A percentile compares a stretch with the other conserved stretches of the same genome.
Conservation (phyloP, 106 monocot species). For the Allium cepa region DNA sequence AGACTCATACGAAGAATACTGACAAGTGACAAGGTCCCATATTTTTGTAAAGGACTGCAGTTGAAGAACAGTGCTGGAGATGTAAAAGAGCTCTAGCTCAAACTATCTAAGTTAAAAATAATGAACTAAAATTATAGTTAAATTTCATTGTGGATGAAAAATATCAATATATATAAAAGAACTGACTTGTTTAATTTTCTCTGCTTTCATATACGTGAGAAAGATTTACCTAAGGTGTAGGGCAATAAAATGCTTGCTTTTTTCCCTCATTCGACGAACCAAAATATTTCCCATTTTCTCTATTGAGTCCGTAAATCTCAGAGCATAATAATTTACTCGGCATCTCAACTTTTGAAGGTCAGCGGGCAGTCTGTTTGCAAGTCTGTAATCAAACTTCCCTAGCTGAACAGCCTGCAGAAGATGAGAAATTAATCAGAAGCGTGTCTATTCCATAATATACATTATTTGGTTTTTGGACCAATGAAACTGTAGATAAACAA, state of each 20-base stretch:
- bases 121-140: too few relatives aligned
- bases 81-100: too few relatives aligned
- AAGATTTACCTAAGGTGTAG: slow-evolving; percentile 41
- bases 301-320: slow-evolving; percentile 41
- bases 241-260: slow-evolving; percentile 50
- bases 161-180: too few relatives aligned
- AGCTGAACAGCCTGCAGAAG: slow-evolving; percentile 39
- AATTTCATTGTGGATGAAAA: too few relatives aligned
- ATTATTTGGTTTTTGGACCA: too few relatives aligned
- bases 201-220: not conserved
- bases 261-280: slow-evolving; percentile 41
- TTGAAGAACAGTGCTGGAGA: too few relatives aligned
- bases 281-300: slow-evolving; percentile 38
- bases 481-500: too few relatives aligned
- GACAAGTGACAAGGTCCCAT: too few relatives aligned
- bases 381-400: slow-evolving; percentile 68
- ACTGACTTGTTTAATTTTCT: not conserved
- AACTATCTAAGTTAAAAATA: too few relatives aligned
- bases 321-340: slow-evolving; percentile 58
- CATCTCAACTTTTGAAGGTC: slow-evolving; percentile 70
- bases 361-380: slow-evolving; percentile 47
- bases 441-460: too few relatives aligned
- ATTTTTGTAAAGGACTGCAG: too few relatives aligned
- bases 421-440: not conserved
- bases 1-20: too few relatives aligned